These are phyloP conservation scores for Oenanthe sinensis DNA, from an alignment of 129 eudicot species.

Conservation along the genomic window DNA sequence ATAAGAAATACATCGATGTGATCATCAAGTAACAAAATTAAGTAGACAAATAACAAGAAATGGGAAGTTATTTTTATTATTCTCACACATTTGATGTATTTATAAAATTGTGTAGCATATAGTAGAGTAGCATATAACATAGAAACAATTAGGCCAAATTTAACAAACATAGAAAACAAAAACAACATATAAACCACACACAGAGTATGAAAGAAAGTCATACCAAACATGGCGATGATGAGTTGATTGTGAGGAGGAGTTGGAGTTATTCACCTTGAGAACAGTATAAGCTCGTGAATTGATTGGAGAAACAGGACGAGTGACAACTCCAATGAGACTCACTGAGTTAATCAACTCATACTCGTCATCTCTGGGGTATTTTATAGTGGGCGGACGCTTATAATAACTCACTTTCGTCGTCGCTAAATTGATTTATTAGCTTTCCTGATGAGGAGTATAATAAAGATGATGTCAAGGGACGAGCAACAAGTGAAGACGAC, in stretches of 20 bases:
- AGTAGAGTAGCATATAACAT: background rate
- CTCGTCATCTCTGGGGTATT: background rate
- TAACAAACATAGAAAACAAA: no score
- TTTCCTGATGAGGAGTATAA: background rate
- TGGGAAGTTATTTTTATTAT: no score
- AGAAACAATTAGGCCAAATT: background rate
- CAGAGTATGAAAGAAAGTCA: background rate
- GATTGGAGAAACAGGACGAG: conserved; percentile 15
- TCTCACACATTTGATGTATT: no score
- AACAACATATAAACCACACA: background rate
- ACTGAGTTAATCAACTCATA: conserved; percentile 31
- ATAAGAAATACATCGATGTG: no score
- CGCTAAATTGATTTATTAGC: conserved; percentile 1
- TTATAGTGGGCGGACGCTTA: conserved; percentile 49
- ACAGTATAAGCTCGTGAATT: conserved; percentile 12
- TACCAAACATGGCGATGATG: background rate
- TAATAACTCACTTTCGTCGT: conserved; percentile 19
- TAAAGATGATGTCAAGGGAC: conserved; percentile 9
- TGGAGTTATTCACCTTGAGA: conserved; percentile 26
- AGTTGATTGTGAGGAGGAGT: conserved; percentile 17
- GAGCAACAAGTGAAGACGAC: background rate
- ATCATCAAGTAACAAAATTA: no score
- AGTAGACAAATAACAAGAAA: no score
- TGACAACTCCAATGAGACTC: conserved; percentile 51
- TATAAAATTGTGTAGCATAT: no score